Evolutionary conservation across 2,329 filamentous ascomycete species (phyloP).

Genomic region (Fusarium virguliforme): DNA sequence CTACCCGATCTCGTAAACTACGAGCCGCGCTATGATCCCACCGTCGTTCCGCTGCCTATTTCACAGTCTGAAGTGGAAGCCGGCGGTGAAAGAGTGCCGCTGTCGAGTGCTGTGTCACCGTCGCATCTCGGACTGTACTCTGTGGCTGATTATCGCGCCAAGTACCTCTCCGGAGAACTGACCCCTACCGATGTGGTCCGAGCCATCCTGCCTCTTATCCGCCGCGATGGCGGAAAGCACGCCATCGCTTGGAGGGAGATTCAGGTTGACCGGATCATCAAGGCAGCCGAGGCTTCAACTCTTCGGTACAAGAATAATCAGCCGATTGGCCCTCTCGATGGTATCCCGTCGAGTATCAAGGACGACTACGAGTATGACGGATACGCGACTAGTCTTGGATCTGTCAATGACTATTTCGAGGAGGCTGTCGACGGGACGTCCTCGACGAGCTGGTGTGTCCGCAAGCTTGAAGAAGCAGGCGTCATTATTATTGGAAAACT

Average conservation of each 20-base stretch:
- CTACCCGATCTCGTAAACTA: slow-evolving; percentile 67
- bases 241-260: slow-evolving; percentile 63
- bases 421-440: slow-evolving; percentile 56
- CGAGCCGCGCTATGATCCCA: slow-evolving; percentile 65
- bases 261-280: slow-evolving; percentile 59
- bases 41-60: slow-evolving; percentile 60
- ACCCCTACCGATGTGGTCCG: slow-evolving; percentile 64
- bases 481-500: slow-evolving; percentile 81
- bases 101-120: slow-evolving; percentile 25
- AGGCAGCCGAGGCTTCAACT: slow-evolving; percentile 63
- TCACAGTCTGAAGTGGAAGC: slow-evolving; percentile 61
- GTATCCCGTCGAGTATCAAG: slow-evolving; percentile 82
- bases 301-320: slow-evolving; percentile 67
- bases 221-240: slow-evolving; percentile 60
- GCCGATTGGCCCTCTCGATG: slow-evolving; percentile 77
- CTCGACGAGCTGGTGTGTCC: slow-evolving; percentile 78
- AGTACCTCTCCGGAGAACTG: slow-evolving; percentile 63
- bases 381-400: slow-evolving; percentile 78
- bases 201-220: slow-evolving; percentile 64
- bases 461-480: slow-evolving; percentile 79
- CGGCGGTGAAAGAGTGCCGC: slow-evolving; percentile 20
- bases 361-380: slow-evolving; percentile 84
- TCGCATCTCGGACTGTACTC: slow-evolving; percentile 59
- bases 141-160: slow-evolving; percentile 62
- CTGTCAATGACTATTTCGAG: slow-evolving; percentile 72